phyloP scores from a whole-genome alignment of 2,329 filamentous ascomycete genomes.

The Monosporascus ibericus region DNA sequence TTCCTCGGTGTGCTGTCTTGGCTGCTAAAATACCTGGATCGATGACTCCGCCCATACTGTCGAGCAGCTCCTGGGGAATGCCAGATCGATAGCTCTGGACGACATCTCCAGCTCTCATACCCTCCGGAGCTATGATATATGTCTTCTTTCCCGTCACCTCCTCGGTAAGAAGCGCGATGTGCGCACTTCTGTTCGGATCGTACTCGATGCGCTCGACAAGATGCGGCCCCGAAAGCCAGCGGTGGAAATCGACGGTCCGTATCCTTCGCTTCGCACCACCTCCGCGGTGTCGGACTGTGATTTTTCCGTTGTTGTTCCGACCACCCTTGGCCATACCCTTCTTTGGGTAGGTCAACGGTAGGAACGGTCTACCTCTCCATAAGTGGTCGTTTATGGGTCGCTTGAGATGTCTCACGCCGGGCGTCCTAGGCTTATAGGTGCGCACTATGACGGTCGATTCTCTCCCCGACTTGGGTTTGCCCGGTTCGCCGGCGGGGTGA shows the following conservation, averaged over 20 bases:
- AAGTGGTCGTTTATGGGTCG: constrained; percentile 93
- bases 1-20: constrained; percentile 88
- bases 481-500: constrained; percentile 6
- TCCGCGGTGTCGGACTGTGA: constrained; percentile 87
- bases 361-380: constrained; percentile 84
- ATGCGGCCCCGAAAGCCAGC: constrained; percentile 73
- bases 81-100: constrained; percentile 89
- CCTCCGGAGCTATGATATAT: constrained; percentile 94
- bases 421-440: constrained; percentile 89
- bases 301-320: constrained; percentile 76
- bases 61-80: constrained; percentile 79
- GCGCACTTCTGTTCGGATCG: constrained; percentile 86
- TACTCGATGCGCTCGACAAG: constrained; percentile 92
- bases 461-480: constrained; percentile 10
- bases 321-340: constrained; percentile 91
- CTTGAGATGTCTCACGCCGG: constrained; percentile 84
- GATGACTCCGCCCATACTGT: constrained; percentile 85
- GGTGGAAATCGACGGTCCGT: constrained; percentile 82
- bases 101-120: constrained; percentile 83
- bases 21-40: constrained; percentile 95
- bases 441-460: constrained; percentile 51
- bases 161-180: constrained; percentile 81
- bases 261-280: constrained; percentile 91
- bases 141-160: constrained; percentile 68
- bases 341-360: constrained; percentile 82